Conservation (phyloP, 441 rosid genomes). For the Erodium trifolium region DNA sequence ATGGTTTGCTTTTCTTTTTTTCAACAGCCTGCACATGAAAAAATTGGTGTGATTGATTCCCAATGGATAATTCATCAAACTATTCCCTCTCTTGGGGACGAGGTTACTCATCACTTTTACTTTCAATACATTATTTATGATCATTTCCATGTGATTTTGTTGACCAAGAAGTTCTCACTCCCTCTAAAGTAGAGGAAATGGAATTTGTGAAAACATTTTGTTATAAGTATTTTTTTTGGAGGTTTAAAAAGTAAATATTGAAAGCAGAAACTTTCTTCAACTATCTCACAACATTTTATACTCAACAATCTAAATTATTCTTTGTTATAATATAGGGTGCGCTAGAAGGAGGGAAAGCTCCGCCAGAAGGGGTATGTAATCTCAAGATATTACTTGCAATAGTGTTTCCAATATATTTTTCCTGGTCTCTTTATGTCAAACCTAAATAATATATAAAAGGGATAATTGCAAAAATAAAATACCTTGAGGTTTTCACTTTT, state of each 20-base stretch:
- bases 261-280: background rate
- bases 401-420: background rate
- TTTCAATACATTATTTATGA: constrained; percentile 2
- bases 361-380: background rate
- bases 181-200: background rate
- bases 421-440: too few species aligned
- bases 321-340: background rate
- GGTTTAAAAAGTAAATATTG: background rate
- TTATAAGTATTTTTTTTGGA: too few species aligned
- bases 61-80: constrained; percentile 77
- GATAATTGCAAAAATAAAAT: too few species aligned
- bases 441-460: background rate
- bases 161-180: too few species aligned
- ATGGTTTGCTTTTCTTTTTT: background rate
- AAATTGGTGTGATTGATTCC: constrained; percentile 73
- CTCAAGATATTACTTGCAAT: background rate
- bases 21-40: constrained; percentile 64
- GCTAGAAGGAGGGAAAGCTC: background rate
- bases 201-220: background rate
- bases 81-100: constrained; percentile 61
- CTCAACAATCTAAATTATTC: background rate
- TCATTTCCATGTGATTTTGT: too few species aligned
- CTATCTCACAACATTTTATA: background rate
- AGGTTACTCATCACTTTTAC: constrained; percentile 31
- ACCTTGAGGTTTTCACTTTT: too few species aligned